Evolutionary conservation across 805 yeast species (phyloP).

Genomic region (Jamesozyma spencerorum): DNA sequence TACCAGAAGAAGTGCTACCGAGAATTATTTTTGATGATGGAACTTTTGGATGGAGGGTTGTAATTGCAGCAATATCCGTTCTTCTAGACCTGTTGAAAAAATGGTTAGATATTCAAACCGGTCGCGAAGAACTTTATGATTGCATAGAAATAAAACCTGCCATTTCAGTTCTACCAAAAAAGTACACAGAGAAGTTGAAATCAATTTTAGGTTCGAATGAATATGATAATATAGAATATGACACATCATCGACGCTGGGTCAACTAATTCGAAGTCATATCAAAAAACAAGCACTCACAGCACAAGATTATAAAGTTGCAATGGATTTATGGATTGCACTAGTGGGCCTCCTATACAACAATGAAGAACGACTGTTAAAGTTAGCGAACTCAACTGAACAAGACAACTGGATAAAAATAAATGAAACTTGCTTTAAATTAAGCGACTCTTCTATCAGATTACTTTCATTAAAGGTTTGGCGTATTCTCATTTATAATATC

Average conservation of each 20-base stretch:
- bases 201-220: not conserved
- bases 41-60: conserved; percentile 11
- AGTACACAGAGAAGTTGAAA: conserved; percentile 4
- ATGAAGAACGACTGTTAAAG: conserved; percentile 4
- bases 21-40: conserved; percentile 18
- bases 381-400: conserved; percentile 5
- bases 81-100: conserved; percentile 21
- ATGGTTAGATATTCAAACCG: conserved; percentile 8
- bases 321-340: conserved; percentile 26
- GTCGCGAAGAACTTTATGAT: conserved; percentile 7
- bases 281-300: conserved; percentile 8
- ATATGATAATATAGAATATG: not conserved
- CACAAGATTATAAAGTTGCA: conserved; percentile 19
- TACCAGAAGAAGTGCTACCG: conserved; percentile 22
- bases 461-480: conserved; percentile 23
- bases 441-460: conserved; percentile 8
- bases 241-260: conserved; percentile 11
- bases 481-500: conserved; percentile 19
- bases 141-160: conserved; percentile 9
- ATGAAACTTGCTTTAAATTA: conserved; percentile 11
- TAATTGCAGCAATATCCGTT: conserved; percentile 14
- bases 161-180: conserved; percentile 9
- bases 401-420: conserved; percentile 17
- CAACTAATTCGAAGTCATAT: conserved; percentile 14
- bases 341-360: conserved; percentile 20